Percentiles rank a stretch among this genome's conserved stretches.
These are phyloP conservation scores for Canavalia gladiata DNA, from an alignment of 306 rosid species.

Conservation along the genomic window DNA sequence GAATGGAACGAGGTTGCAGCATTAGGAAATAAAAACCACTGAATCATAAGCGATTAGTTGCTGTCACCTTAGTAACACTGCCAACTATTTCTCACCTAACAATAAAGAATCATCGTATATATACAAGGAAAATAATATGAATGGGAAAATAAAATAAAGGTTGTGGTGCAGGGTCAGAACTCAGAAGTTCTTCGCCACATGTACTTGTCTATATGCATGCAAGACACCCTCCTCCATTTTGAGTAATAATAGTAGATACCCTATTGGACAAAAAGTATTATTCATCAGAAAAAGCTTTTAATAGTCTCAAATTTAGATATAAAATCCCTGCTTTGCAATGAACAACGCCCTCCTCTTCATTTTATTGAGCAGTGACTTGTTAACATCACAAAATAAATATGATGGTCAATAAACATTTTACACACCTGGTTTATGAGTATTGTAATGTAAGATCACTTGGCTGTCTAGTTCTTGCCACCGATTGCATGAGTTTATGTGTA, in stretches of 20 bases:
- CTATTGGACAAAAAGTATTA: background rate
- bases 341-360: background rate
- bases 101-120: background rate
- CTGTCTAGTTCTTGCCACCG: too few species aligned
- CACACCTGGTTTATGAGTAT: background rate
- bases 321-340: background rate
- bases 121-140: background rate
- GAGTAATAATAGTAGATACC: background rate
- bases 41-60: background rate
- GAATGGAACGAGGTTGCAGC: background rate
- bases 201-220: background rate
- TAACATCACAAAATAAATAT: conserved; percentile 22
- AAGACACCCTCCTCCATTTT: background rate
- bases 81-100: background rate
- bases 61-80: background rate
- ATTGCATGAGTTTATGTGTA: too few species aligned
- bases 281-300: background rate
- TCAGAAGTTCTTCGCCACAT: background rate
- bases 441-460: background rate
- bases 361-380: background rate
- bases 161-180: background rate
- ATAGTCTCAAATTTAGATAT: background rate
- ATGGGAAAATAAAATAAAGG: background rate
- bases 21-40: background rate
- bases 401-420: background rate